Conservation (phyloP, 768 basidiomycete species). For the Galerina marginata region DNA sequence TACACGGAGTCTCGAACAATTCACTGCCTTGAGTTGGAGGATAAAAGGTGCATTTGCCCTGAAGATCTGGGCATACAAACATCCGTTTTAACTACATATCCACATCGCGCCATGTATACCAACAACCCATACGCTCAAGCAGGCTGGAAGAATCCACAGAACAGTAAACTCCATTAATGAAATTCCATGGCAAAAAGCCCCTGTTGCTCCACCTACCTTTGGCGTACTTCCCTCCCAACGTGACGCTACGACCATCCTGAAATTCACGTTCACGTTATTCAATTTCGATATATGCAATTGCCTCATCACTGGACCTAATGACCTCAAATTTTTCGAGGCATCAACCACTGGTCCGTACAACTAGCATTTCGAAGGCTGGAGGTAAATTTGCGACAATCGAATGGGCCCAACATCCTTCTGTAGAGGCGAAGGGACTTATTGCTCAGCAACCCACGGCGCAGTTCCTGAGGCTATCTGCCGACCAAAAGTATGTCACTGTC, state of each 20-base stretch:
- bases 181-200: slow-evolving; percentile 16
- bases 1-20: too few species aligned
- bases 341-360: slow-evolving; percentile 3
- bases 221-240: slow-evolving; percentile 27
- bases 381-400: slow-evolving; percentile 18
- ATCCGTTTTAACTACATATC: too few species aligned
- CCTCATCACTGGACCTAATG: slow-evolving; percentile 22
- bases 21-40: too few species aligned
- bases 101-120: slow-evolving; percentile 22
- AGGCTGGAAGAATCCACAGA: slow-evolving; percentile 34
- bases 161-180: slow-evolving; percentile 29
- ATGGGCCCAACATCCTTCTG: slow-evolving; percentile 22
- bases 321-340: slow-evolving; percentile 44
- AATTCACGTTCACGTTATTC: slow-evolving; percentile 34
- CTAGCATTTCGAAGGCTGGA: slow-evolving; percentile 18
- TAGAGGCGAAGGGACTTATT: slow-evolving; percentile 19
- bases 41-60: too few species aligned
- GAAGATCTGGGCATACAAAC: too few species aligned
- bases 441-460: slow-evolving; percentile 20
- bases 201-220: slow-evolving; percentile 26
- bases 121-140: slow-evolving; percentile 36
- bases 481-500: slow-evolving; percentile 15
- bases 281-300: slow-evolving; percentile 49
- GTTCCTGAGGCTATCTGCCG: slow-evolving; percentile 21
- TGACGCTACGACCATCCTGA: slow-evolving; percentile 16